A percentile compares a stretch with the other conserved stretches of the same genome.
These are phyloP conservation scores for Triticum aestivum DNA, from an alignment of 176 grass and related monocot genomes.

Conservation along the genomic window IWGSC_CS_RefSeq_v2.1 NC_057809.1:20746869-20747368, in stretches of 20 bases:
- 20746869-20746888: too few species aligned
- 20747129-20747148: constrained; percentile 42
- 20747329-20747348: constrained; percentile 57
- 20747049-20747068: too few species aligned
- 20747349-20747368: constrained; percentile 39
- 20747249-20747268: constrained; percentile 60
- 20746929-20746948: too few species aligned
- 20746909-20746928: too few species aligned
- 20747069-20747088: too few species aligned
- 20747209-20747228: constrained; percentile 53
- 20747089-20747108: constrained; percentile 42
- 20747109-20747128: constrained; percentile 51
- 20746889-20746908: too few species aligned
- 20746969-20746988: too few species aligned
- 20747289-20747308: constrained; percentile 60
- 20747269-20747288: constrained; percentile 44
- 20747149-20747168: constrained; percentile 77
- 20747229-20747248: constrained; percentile 53
- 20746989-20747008: too few species aligned
- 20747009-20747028: too few species aligned
- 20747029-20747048: too few species aligned
- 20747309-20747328: constrained; percentile 43
- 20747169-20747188: constrained; percentile 42
- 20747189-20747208: constrained; percentile 63
- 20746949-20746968: too few species aligned